phyloP scores from a whole-genome alignment of 1,139 yeast species.

The Geotrichum candidum region DNA sequence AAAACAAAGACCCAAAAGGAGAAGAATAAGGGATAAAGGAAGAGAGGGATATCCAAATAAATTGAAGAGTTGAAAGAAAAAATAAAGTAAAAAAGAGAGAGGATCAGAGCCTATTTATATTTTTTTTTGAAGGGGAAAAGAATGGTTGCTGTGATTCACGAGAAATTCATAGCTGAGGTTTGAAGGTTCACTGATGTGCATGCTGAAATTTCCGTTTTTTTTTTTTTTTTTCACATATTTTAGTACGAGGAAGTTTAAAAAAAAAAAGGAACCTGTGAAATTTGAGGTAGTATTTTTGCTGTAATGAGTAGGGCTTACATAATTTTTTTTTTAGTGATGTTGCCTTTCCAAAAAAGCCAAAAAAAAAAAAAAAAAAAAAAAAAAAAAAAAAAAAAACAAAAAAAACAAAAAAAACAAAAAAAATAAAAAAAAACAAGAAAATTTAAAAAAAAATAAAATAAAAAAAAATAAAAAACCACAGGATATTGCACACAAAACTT shows the following conservation, averaged over 20 bases:
- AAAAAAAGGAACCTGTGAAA: too few relatives aligned
- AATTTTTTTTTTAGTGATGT: background rate
- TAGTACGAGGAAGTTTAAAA: too few relatives aligned
- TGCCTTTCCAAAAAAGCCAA: background rate
- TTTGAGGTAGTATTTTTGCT: background rate
- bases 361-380: too few relatives aligned
- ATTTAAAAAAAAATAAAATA: too few relatives aligned
- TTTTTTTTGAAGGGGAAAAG: background rate
- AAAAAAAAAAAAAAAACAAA: too few relatives aligned
- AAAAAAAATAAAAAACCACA: too few relatives aligned
- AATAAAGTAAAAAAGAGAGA: background rate
- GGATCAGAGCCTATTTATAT: background rate
- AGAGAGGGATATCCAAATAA: background rate
- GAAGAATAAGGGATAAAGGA: background rate
- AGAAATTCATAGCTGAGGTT: background rate
- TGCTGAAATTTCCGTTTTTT: background rate
- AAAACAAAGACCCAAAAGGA: background rate
- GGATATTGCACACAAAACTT: too few relatives aligned
- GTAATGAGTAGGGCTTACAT: background rate
- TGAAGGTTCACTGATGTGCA: background rate
- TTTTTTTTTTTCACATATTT: too few relatives aligned
- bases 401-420: too few relatives aligned
- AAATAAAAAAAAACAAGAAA: too few relatives aligned
- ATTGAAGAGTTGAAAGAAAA: too few relatives aligned
- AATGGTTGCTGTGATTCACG: background rate